phyloP scores from a whole-genome alignment of 345 rosid species.

The Pistacia atlantica region DNA sequence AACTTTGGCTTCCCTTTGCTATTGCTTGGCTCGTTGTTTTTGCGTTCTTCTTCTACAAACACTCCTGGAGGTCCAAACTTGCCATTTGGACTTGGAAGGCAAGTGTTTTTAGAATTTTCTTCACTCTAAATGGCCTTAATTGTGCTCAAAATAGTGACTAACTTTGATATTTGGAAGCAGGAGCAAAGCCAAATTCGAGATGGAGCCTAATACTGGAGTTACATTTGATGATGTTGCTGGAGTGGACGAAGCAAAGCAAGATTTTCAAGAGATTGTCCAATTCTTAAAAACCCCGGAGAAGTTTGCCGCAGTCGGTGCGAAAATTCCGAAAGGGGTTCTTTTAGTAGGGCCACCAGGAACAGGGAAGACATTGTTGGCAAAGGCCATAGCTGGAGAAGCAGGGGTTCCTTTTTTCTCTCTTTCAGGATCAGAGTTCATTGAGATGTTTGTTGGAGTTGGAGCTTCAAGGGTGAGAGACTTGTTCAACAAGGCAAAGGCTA shows the following conservation, averaged over 20 bases:
- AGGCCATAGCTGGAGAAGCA: constrained; percentile 86
- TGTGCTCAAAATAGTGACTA: background rate
- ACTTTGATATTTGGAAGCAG: constrained; percentile 26
- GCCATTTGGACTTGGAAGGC: constrained; percentile 82
- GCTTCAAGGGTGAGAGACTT: constrained; percentile 78
- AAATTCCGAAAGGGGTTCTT: constrained; percentile 69
- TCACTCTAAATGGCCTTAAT: no score
- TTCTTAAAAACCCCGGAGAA: constrained; percentile 68
- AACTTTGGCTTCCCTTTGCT: constrained; percentile 68
- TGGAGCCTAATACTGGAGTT: constrained; percentile 78
- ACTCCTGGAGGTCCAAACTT: constrained; percentile 58
- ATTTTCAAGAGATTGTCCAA: constrained; percentile 73
- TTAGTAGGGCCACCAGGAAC: constrained; percentile 75
- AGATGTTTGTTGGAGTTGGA: constrained; percentile 84
- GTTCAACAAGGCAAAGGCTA: constrained; percentile 75
- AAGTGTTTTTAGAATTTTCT: background rate
- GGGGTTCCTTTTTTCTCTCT: constrained; percentile 76
- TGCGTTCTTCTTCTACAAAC: constrained; percentile 40
- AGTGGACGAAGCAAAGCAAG: constrained; percentile 87
- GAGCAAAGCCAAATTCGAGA: constrained; percentile 81
- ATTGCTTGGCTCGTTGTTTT: constrained; percentile 55
- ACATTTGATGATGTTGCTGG: constrained; percentile 86
- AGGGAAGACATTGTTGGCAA: constrained; percentile 71
- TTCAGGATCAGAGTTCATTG: constrained; percentile 76
- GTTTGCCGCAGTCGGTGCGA: constrained; percentile 67